Conservation (phyloP, 768 basidiomycete genomes). For the Austroboletus eburneus region DNA sequence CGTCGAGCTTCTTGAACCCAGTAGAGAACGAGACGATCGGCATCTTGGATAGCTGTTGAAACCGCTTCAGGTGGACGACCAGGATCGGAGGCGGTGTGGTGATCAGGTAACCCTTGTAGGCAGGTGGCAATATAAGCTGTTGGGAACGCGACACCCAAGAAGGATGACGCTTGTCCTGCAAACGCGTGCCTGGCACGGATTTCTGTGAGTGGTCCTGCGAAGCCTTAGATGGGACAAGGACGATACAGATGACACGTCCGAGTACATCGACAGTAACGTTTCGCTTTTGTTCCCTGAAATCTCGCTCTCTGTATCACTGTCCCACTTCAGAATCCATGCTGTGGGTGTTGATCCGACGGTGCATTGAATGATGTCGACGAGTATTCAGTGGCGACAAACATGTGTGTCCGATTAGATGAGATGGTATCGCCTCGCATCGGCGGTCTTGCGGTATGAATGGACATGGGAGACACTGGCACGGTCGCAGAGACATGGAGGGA, state of each 20-base stretch:
- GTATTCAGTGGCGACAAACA: slow-evolving; percentile 7
- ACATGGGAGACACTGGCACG: slow-evolving; percentile 37
- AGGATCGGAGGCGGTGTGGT: slow-evolving; percentile 80
- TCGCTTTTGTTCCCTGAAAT: slow-evolving; percentile 34
- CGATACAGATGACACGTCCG: slow-evolving; percentile 32
- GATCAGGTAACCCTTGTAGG: slow-evolving; percentile 94
- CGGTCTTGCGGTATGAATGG: slow-evolving; percentile 19
- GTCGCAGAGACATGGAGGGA: slow-evolving; percentile 53
- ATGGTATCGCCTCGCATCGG: slow-evolving; percentile 7
- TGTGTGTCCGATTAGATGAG: slow-evolving; percentile 10
- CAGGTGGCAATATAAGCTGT: slow-evolving; percentile 74
- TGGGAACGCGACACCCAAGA: slow-evolving; percentile 36
- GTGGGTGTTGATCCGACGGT: slow-evolving; percentile 21
- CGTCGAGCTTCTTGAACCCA: slow-evolving; percentile 86
- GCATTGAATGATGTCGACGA: slow-evolving; percentile 30
- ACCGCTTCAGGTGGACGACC: slow-evolving; percentile 91
- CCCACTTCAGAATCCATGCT: no score
- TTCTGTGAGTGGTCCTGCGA: slow-evolving; percentile 26
- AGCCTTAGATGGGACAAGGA: slow-evolving; percentile 26
- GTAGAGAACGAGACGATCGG: slow-evolving; percentile 59
- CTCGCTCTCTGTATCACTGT: slow-evolving; percentile 30
- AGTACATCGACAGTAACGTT: slow-evolving; percentile 25
- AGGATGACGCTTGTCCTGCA: slow-evolving; percentile 31
- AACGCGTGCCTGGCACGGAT: slow-evolving; percentile 19
- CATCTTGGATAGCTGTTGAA: slow-evolving; percentile 76